Conservation (phyloP, 139 green algal genomes). For the Coelastrella sp. region DNA sequence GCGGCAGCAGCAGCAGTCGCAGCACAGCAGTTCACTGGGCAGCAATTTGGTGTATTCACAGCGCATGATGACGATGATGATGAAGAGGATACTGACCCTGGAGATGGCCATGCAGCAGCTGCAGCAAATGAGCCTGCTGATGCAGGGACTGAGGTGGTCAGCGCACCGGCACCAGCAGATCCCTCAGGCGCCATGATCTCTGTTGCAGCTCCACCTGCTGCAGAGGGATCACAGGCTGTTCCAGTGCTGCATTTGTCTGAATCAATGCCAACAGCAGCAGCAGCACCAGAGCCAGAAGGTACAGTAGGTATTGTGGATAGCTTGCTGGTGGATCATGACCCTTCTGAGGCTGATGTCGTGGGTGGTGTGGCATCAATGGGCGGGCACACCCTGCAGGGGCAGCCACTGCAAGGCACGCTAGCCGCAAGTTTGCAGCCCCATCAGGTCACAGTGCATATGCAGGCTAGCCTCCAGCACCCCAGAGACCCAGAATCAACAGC, state of each 20-base stretch:
- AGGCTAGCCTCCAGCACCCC: background rate
- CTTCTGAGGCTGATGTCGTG: background rate
- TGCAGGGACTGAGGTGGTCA: background rate
- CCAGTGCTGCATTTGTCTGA: background rate
- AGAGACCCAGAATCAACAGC: background rate
- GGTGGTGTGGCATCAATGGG: background rate
- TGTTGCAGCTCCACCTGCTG: background rate
- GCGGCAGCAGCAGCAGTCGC: constrained; percentile 36
- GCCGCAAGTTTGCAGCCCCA: background rate
- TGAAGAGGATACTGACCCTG: constrained; percentile 23
- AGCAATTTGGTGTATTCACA: constrained; percentile 19
- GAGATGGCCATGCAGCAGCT: background rate
- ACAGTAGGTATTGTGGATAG: background rate
- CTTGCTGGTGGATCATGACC: background rate
- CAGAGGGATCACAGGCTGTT: background rate
- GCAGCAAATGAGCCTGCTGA: constrained; percentile 1
- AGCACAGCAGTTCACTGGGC: constrained; percentile 1
- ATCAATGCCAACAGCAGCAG: background rate
- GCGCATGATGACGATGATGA: constrained; percentile 34
- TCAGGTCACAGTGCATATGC: background rate
- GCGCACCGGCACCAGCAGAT: background rate
- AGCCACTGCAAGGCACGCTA: background rate
- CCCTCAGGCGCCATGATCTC: background rate
- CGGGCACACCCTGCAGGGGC: background rate
- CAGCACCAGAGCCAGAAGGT: background rate